Evolutionary conservation across 139 green algal genomes (phyloP).

Genomic region (Tetraselmis striata): DNA sequence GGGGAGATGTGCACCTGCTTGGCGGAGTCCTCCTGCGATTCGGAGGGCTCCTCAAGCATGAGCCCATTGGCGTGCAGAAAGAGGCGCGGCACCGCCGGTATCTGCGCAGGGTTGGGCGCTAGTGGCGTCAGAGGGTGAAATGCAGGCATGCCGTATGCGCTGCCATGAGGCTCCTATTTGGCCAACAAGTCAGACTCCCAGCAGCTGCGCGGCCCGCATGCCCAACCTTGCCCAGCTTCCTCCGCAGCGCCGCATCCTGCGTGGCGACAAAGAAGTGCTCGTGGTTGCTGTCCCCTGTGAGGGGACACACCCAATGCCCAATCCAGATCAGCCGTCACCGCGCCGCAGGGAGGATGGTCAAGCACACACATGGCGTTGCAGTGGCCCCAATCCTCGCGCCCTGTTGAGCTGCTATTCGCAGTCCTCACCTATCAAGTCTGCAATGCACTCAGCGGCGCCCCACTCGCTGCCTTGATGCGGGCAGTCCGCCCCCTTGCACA

Average conservation of each 20-base stretch:
- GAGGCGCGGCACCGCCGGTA: neutral
- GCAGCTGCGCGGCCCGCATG: too few relatives aligned
- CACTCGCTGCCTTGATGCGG: neutral
- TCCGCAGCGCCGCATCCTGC: constrained; percentile 29
- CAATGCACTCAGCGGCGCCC: constrained; percentile 1
- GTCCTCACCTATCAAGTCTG: constrained; percentile 12
- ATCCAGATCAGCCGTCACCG: too few relatives aligned
- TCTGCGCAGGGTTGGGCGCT: too few relatives aligned
- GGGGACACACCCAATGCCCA: too few relatives aligned
- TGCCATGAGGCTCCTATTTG: too few relatives aligned
- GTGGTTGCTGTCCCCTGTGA: constrained; percentile 22
- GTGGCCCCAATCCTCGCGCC: neutral
- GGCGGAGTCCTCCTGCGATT: neutral
- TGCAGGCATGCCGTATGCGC: too few relatives aligned
- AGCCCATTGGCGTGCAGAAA: neutral
- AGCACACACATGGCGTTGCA: neutral
- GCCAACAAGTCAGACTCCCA: neutral
- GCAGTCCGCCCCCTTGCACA: neutral
- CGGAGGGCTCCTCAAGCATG: neutral
- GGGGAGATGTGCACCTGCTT: too few relatives aligned
- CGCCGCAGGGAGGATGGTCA: too few relatives aligned
- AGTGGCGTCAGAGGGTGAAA: too few relatives aligned
- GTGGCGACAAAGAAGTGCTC: constrained; percentile 38
- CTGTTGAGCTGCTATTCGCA: constrained; percentile 19
- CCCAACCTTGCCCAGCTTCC: constrained; percentile 24